Conservation (phyloP, 768 basidiomycete genomes). For the Pulveroboletus sp. region DNA sequence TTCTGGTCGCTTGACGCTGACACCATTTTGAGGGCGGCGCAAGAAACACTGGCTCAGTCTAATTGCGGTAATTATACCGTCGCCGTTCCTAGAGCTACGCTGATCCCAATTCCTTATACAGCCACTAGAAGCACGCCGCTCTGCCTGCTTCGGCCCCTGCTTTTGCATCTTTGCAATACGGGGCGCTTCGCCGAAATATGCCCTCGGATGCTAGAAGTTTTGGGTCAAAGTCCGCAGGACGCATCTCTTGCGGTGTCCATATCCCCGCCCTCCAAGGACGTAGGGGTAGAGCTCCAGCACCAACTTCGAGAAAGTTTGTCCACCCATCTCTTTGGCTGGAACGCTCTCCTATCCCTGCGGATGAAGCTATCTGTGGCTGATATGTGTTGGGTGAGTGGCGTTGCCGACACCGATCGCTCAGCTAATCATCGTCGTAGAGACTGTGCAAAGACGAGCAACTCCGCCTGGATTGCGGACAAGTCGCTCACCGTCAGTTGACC, state of each 20-base stretch:
- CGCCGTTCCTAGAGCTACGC: slow-evolving; percentile 4
- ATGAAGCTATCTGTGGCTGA: slow-evolving; percentile 49
- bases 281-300: slow-evolving; percentile 37
- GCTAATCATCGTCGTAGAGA: slow-evolving; percentile 39
- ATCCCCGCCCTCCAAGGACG: slow-evolving; percentile 23
- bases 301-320: slow-evolving; percentile 51
- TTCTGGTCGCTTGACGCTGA: slow-evolving; percentile 46
- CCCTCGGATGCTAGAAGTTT: slow-evolving; percentile 41
- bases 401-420: slow-evolving; percentile 10
- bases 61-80: slow-evolving; percentile 40
- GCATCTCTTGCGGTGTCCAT: slow-evolving; percentile 38
- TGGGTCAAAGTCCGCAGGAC: slow-evolving; percentile 30
- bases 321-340: slow-evolving; percentile 61
- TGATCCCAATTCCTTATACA: slow-evolving; percentile 11
- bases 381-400: slow-evolving; percentile 40
- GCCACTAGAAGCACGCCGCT: slow-evolving; percentile 25
- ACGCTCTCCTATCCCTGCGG: slow-evolving; percentile 47
- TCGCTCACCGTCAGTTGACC: slow-evolving; percentile 49
- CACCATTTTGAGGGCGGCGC: slow-evolving; percentile 23
- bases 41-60: slow-evolving; percentile 25
- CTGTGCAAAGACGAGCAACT: slow-evolving; percentile 40
- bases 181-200: slow-evolving; percentile 38
- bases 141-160: slow-evolving; percentile 30
- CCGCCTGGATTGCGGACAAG: slow-evolving; percentile 44
- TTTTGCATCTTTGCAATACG: slow-evolving; percentile 33